Percentiles rank a stretch among this genome's conserved stretches.
Evolutionary conservation across 2,329 filamentous ascomycete species (phyloP).

Genomic region (Intubia oerlemansii): DNA sequence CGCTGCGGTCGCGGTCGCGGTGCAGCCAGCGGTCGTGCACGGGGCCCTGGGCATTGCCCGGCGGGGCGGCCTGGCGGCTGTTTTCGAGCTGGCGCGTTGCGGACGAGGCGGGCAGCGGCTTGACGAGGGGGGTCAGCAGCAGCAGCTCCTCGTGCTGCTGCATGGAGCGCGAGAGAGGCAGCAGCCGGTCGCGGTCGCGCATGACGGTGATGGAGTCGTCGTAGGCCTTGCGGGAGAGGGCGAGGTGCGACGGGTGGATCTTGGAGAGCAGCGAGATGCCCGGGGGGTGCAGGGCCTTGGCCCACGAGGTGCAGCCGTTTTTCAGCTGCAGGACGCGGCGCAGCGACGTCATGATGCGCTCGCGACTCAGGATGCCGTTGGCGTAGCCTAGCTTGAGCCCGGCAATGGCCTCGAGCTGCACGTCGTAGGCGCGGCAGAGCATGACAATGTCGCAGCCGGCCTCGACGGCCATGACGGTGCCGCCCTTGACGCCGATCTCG

Average conservation of each 20-base stretch:
- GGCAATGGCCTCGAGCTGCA: constrained; percentile 79
- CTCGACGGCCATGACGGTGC: constrained; percentile 93
- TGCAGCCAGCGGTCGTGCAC: constrained; percentile 34
- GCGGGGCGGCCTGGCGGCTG: constrained; percentile 3
- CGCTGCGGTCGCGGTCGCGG: constrained; percentile 34
- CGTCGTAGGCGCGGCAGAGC: constrained; percentile 68
- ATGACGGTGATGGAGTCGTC: constrained; percentile 87
- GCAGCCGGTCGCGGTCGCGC: constrained; percentile 63
- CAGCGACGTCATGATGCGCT: constrained; percentile 62
- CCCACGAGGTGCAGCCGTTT: constrained; percentile 70
- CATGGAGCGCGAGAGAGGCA: constrained; percentile 66
- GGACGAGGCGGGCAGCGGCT: constrained; percentile 76
- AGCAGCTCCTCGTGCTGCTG: constrained; percentile 76
- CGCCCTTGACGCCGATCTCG: constrained; percentile 91
- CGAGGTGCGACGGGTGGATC: constrained; percentile 63
- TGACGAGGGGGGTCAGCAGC: constrained; percentile 71
- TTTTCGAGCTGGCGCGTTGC: constrained; percentile 47
- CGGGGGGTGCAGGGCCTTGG: constrained; percentile 70
- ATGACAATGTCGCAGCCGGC: constrained; percentile 86
- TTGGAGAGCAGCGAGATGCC: constrained; percentile 57
- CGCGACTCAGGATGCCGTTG: constrained; percentile 68
- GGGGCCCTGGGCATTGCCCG: too few relatives aligned
- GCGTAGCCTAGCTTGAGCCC: constrained; percentile 78
- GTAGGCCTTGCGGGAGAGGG: constrained; percentile 68
- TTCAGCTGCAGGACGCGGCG: constrained; percentile 64